Percentiles rank a stretch among this genome's conserved stretches.
These are phyloP conservation scores for Colletotrichum cereale DNA, from an alignment of 2,329 filamentous ascomycete genomes.

Conservation along the genomic window DNA sequence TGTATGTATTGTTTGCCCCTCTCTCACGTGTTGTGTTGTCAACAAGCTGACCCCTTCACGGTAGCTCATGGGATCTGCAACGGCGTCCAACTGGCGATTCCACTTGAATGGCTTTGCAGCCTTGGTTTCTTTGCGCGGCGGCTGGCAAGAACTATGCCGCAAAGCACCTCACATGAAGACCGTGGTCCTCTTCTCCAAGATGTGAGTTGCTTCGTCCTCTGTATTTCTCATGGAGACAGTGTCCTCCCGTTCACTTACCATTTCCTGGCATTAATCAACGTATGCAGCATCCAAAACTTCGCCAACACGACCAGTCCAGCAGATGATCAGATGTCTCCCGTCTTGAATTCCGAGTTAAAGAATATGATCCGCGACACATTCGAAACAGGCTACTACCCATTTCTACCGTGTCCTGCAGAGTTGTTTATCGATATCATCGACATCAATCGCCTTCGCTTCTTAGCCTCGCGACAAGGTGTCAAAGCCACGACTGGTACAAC, in stretches of 20 bases:
- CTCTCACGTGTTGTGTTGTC: neutral
- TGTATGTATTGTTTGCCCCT: neutral
- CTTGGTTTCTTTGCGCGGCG: conserved; percentile 36
- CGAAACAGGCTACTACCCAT: conserved; percentile 39
- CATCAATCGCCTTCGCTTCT: conserved; percentile 53
- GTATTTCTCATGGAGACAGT: neutral
- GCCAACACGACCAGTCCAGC: conserved; percentile 54
- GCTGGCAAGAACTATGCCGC: conserved; percentile 8
- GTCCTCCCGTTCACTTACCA: too few relatives aligned
- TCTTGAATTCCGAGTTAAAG: conserved; percentile 41
- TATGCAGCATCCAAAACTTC: conserved; percentile 48
- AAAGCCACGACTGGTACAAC: conserved; percentile 32
- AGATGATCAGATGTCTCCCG: conserved; percentile 45
- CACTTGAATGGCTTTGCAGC: conserved; percentile 47
- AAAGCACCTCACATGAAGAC: neutral
- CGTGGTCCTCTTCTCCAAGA: conserved; percentile 10
- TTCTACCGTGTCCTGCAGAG: conserved; percentile 48
- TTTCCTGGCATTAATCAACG: conserved; percentile 7
- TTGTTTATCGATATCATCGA: conserved; percentile 51
- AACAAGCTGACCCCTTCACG: neutral
- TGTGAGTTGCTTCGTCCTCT: neutral
- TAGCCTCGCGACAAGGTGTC: conserved; percentile 33
- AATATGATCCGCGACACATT: conserved; percentile 48
- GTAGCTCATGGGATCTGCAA: conserved; percentile 46
- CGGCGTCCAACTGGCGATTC: conserved; percentile 49